Evolutionary conservation across 371 early-diverging fungal genomes (phyloP).

Genomic region (Lichtheimia ornata): DNA sequence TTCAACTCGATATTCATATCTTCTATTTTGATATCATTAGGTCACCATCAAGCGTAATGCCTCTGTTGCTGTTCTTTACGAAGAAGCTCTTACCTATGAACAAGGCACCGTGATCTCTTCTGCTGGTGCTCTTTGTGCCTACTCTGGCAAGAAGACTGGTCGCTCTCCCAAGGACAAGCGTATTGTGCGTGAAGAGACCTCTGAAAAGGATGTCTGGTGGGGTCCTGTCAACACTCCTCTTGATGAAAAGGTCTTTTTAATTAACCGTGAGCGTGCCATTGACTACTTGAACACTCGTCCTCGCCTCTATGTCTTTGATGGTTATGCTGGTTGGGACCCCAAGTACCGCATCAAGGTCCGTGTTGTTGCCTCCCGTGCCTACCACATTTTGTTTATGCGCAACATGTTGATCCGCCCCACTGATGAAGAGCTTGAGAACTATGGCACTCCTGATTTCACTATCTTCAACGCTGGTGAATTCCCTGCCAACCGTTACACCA

Average conservation of each 20-base stretch:
- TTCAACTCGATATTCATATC: neutral
- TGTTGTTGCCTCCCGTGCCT: slow-evolving; percentile 93
- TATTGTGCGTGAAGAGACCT: slow-evolving; percentile 87
- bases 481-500: slow-evolving; percentile 95
- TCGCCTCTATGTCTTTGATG: slow-evolving; percentile 95
- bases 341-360: slow-evolving; percentile 95
- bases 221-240: slow-evolving; percentile 96
- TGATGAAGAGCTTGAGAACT: slow-evolving; percentile 82
- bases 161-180: slow-evolving; percentile 94
- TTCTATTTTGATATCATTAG: slow-evolving; percentile 12
- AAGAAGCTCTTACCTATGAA: slow-evolving; percentile 91
- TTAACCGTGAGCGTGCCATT: slow-evolving; percentile 94
- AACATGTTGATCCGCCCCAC: slow-evolving; percentile 98
- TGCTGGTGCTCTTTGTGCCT: slow-evolving; percentile 88
- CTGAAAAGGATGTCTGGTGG: slow-evolving; percentile 93
- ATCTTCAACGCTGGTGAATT: slow-evolving; percentile 96
- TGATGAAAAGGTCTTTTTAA: slow-evolving; percentile 84
- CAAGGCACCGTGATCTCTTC: slow-evolving; percentile 87
- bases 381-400: slow-evolving; percentile 95
- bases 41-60: slow-evolving; percentile 69
- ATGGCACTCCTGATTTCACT: slow-evolving; percentile 95
- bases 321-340: slow-evolving; percentile 94
- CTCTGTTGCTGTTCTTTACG: slow-evolving; percentile 86
- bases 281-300: slow-evolving; percentile 95
- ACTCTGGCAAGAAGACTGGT: slow-evolving; percentile 90